Evolutionary conservation across 208 protist species (phyloP).

Genomic region (Polymyxa betae): DNA sequence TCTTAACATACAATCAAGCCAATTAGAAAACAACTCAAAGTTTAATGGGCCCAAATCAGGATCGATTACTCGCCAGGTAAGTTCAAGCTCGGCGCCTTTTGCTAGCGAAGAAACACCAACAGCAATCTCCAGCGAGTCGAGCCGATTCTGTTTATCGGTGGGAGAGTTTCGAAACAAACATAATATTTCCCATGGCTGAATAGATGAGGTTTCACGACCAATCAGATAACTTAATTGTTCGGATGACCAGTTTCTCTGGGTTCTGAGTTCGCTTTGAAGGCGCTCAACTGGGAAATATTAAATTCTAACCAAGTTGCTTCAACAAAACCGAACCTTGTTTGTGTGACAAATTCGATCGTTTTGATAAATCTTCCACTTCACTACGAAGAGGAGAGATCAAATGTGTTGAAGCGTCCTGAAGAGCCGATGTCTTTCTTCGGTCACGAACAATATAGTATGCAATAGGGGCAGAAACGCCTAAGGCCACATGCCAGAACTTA

Average conservation of each 20-base stretch:
- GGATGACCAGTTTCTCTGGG: no score
- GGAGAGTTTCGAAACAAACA: conserved; percentile 41
- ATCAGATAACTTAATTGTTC: no score
- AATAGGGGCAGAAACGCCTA: not conserved
- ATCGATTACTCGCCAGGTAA: not conserved
- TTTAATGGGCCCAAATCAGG: not conserved
- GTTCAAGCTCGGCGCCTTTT: not conserved
- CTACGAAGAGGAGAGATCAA: not conserved
- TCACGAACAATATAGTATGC: not conserved
- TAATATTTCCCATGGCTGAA: conserved; percentile 6
- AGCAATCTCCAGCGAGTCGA: not conserved
- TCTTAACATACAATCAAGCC: conserved; percentile 13
- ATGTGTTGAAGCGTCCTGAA: not conserved
- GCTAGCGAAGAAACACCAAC: not conserved
- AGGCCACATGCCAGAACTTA: not conserved
- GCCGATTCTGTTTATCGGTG: not conserved
- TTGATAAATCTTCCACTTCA: conserved; percentile 20
- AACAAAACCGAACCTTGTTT: not conserved
- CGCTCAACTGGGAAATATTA: no score
- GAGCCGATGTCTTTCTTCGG: not conserved
- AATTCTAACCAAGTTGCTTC: not conserved
- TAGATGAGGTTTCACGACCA: no score
- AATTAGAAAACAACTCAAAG: conserved; percentile 18
- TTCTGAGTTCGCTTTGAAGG: no score
- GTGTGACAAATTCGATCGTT: not conserved